These are phyloP conservation scores for Chaetomium olivaceum DNA, from an alignment of 2,329 filamentous ascomycete species.

Conservation along the genomic window DNA sequence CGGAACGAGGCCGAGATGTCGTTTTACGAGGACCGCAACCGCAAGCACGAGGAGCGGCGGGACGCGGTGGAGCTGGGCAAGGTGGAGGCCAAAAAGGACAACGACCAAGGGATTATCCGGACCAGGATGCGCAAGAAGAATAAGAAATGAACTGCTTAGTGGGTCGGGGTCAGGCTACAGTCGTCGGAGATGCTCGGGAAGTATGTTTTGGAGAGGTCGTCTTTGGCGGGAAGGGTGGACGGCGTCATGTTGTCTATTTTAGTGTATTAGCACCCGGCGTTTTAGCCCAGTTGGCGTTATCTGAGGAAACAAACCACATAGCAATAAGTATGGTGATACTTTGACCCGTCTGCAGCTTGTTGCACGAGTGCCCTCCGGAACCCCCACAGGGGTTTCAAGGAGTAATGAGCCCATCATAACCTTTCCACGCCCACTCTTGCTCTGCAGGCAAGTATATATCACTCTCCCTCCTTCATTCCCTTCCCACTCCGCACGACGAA, in stretches of 20 bases:
- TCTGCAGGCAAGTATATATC: background rate
- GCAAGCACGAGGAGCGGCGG: slow-evolving; percentile 32
- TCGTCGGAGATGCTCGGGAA: background rate
- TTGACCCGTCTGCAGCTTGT: background rate
- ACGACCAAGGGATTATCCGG: slow-evolving; percentile 29
- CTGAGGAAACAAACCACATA: slow-evolving; percentile 14
- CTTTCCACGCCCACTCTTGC: background rate
- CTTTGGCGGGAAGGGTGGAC: background rate
- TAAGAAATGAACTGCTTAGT: slow-evolving; percentile 26
- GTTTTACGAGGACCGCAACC: slow-evolving; percentile 34
- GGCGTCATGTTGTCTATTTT: slow-evolving; percentile 11
- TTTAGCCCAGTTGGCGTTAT: slow-evolving; percentile 9
- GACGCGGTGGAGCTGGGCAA: slow-evolving; percentile 29
- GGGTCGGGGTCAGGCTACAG: background rate
- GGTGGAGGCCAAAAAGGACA: slow-evolving; percentile 24
- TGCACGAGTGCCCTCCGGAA: background rate
- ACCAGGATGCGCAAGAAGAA: slow-evolving; percentile 32
- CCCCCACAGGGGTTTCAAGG: background rate
- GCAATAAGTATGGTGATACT: background rate
- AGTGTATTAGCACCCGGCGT: slow-evolving; percentile 16
- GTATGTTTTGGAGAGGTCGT: slow-evolving; percentile 11
- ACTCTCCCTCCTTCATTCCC: slow-evolving; percentile 1
- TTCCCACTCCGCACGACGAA: slow-evolving; percentile 71
- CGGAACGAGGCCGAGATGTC: slow-evolving; percentile 38
- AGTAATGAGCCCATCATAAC: background rate